A percentile compares a stretch with the other conserved stretches of the same genome.
Conservation (phyloP, 1,284 basidiomycete genomes). For the Ustilago nuda region DNA sequence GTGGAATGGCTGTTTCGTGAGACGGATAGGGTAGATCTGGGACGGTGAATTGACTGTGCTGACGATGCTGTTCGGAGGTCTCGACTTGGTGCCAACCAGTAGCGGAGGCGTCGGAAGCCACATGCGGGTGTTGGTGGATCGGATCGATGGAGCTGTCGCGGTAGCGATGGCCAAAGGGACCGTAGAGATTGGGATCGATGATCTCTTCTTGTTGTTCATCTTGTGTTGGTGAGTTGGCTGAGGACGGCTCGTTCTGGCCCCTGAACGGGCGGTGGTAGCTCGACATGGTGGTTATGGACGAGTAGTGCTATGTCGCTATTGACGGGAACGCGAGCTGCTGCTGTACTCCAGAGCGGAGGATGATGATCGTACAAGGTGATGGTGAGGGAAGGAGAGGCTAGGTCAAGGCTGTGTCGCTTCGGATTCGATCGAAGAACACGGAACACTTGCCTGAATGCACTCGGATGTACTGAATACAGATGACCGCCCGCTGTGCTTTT, state of each 20-base stretch:
- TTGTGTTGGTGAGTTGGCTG: neutral
- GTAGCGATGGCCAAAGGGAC: slow-evolving; percentile 43
- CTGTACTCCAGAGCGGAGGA: neutral
- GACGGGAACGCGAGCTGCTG: neutral
- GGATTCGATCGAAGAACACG: neutral
- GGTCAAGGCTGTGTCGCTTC: neutral
- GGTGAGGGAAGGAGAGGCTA: neutral
- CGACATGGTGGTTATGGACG: slow-evolving; percentile 13
- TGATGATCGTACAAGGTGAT: neutral
- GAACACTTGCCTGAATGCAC: no score
- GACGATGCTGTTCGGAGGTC: slow-evolving; percentile 29
- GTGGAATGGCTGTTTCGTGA: slow-evolving; percentile 19
- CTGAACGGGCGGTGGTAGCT: slow-evolving; percentile 27
- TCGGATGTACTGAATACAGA: neutral
- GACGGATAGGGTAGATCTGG: slow-evolving; percentile 3
- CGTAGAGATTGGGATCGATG: slow-evolving; percentile 52
- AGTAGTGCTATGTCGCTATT: neutral
- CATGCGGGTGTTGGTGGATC: slow-evolving; percentile 3
- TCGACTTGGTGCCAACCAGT: slow-evolving; percentile 40
- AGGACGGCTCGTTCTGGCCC: neutral
- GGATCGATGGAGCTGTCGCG: slow-evolving; percentile 1
- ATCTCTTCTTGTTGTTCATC: slow-evolving; percentile 14
- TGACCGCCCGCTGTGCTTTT: neutral
- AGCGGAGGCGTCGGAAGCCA: neutral
- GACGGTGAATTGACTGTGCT: neutral